phyloP scores from a whole-genome alignment of 2,329 filamentous ascomycete species.

The Simplicillium aogashimaense region DNA sequence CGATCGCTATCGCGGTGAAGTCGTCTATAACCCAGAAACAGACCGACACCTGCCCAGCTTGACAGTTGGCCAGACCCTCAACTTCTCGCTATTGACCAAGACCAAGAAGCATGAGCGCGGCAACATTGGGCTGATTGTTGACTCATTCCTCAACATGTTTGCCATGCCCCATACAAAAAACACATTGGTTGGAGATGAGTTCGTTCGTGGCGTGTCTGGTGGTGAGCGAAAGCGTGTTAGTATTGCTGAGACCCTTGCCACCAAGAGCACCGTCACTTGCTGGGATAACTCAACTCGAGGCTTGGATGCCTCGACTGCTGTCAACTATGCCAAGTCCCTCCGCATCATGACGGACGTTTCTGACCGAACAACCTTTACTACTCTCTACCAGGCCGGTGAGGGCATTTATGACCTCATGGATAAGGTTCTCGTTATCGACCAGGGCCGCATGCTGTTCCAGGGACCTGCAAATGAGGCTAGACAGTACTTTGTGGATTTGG shows the following conservation, averaged over 20 bases:
- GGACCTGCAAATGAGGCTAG: slow-evolving; percentile 54
- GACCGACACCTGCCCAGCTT: slow-evolving; percentile 65
- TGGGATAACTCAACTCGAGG: slow-evolving; percentile 78
- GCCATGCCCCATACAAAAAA: slow-evolving; percentile 67
- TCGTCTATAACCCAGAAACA: slow-evolving; percentile 60
- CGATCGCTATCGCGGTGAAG: slow-evolving; percentile 46
- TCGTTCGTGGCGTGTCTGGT: slow-evolving; percentile 63
- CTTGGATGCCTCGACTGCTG: slow-evolving; percentile 68
- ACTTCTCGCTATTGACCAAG: slow-evolving; percentile 67
- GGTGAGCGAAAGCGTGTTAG: slow-evolving; percentile 74
- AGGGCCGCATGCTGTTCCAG: slow-evolving; percentile 59
- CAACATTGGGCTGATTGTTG: slow-evolving; percentile 59
- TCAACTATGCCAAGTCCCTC: slow-evolving; percentile 65
- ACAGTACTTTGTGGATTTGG: slow-evolving; percentile 59
- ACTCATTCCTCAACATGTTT: slow-evolving; percentile 66
- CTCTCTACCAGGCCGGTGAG: slow-evolving; percentile 32
- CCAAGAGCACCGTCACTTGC: slow-evolving; percentile 61
- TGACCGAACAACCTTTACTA: slow-evolving; percentile 42
- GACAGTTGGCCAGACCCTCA: slow-evolving; percentile 69
- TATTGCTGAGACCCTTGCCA: slow-evolving; percentile 68
- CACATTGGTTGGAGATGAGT: slow-evolving; percentile 67
- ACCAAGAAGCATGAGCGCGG: slow-evolving; percentile 55
- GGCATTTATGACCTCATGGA: slow-evolving; percentile 51
- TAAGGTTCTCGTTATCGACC: slow-evolving; percentile 69
- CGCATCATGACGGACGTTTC: slow-evolving; percentile 68